Evolutionary conservation across 768 basidiomycete species (phyloP), one percentile per base, ranked within the genome.

Genomic region (Ramaria rubella): DNA sequence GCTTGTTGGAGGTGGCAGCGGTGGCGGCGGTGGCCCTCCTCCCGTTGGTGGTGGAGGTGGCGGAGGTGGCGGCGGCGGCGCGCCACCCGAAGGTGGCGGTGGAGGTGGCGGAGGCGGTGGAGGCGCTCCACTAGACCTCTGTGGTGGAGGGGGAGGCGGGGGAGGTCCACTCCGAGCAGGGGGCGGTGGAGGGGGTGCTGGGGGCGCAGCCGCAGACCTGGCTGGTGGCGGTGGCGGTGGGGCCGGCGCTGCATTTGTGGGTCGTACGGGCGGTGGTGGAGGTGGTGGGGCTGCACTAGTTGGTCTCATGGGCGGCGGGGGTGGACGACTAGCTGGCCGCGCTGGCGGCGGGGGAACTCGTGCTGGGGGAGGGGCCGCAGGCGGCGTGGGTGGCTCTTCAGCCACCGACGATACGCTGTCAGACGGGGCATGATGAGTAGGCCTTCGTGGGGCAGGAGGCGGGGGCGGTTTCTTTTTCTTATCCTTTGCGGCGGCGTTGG

Each of bases 1-100:
- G 7, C 58, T 49, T 4, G 69, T 71, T 66, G 1, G 78, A 73
- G 81, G 79, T 0, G 79, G 76, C 0, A 79, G 75, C 0, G 79
- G 77, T 0, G 75, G 72, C 15, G 71, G 66, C 0, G 65, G 62
- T 2, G 58, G 58, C 19, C 46, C 62, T 21, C 15, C 21, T 12
- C 49, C 51, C 1, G 62, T 59, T 7, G 62, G 63, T 2, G 65
- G 62, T 0, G 65, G 64, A 1, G 73, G 70, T 0, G 76, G 70
- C 0, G 75, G 74, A 30, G 68, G 69, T 6, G 66, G 63, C 6
- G 58, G 49, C 3, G 60, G 60, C 5, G 58, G 46, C 19, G 65
- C 62, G 29, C 46, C 52, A 7, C 65, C 62, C 2, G 72, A 67
- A 0, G 75, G 73, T 0, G 77, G 75, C 0, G 78, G 75, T 8